Conservation (phyloP, 495 filamentous ascomycete genomes). For the Podospora pseudocomata region DNA sequence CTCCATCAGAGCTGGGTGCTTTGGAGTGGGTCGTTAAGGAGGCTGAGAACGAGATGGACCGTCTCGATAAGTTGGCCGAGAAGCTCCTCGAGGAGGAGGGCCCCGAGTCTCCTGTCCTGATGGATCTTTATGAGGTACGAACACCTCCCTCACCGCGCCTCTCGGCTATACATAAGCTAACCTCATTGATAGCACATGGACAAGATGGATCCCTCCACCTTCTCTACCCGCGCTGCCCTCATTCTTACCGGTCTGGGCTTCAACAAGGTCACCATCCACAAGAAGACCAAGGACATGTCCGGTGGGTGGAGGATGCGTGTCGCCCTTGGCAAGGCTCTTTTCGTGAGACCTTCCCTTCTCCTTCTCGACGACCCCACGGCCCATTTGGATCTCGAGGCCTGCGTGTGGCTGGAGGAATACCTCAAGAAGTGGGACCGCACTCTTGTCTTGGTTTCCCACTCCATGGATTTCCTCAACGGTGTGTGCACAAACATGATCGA, state of each 20-base stretch:
- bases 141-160: neutral
- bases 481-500: conserved; percentile 99
- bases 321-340: conserved; percentile 92
- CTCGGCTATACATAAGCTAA: conserved; percentile 15
- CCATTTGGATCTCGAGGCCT: conserved; percentile 98
- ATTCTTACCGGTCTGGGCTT: conserved; percentile 99
- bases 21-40: conserved; percentile 96
- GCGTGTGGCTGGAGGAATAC: conserved; percentile 99
- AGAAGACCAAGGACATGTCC: conserved; percentile 99
- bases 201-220: conserved; percentile 99
- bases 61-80: conserved; percentile 83
- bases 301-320: conserved; percentile 99
- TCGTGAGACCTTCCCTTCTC: conserved; percentile 93
- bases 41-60: conserved; percentile 88
- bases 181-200: conserved; percentile 76
- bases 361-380: conserved; percentile 98
- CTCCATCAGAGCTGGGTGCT: conserved; percentile 79
- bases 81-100: conserved; percentile 87
- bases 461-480: conserved; percentile 98
- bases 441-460: conserved; percentile 95
- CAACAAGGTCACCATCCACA: conserved; percentile 94
- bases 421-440: conserved; percentile 99
- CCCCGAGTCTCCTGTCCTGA: conserved; percentile 83
- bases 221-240: conserved; percentile 89
- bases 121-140: conserved; percentile 93